Conservation (phyloP, 169 alveolate genomes). For the Miamiensis avidus region DNA sequence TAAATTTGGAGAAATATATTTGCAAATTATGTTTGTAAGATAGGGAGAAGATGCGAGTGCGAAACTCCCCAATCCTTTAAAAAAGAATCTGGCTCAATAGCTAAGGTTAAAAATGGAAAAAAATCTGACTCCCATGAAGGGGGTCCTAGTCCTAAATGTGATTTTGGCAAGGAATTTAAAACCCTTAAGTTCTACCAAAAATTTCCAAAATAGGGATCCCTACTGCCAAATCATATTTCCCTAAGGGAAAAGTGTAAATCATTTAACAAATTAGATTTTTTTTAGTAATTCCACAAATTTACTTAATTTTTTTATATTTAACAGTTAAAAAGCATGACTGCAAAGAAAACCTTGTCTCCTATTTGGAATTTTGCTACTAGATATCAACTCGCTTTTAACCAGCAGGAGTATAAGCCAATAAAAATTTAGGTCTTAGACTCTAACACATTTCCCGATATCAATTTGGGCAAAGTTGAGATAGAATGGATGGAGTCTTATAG, state of each 20-base stretch:
- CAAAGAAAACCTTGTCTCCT: background rate
- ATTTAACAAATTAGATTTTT: too few relatives aligned
- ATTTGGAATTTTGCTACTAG: background rate
- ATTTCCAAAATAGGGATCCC: background rate
- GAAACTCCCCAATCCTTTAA: conserved; percentile 37
- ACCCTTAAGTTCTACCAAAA: background rate
- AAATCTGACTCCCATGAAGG: conserved; percentile 28
- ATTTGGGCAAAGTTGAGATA: background rate
- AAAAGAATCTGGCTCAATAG: conserved; percentile 34
- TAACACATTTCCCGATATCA: background rate
- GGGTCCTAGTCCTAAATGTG: conserved; percentile 18
- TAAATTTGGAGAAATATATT: conserved; percentile 39
- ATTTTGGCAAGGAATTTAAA: background rate
- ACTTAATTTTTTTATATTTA: background rate
- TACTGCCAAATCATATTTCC: background rate
- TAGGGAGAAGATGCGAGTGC: conserved; percentile 23
- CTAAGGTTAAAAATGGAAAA: conserved; percentile 24
- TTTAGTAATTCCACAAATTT: too few relatives aligned
- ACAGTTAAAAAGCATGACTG: too few relatives aligned
- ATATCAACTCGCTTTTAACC: too few relatives aligned
- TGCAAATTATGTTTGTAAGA: conserved; percentile 30
- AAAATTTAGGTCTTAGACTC: background rate
- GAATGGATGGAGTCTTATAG: background rate
- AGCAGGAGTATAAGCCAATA: background rate
- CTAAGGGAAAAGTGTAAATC: background rate